These are phyloP conservation scores for Balamuthia mandrillaris DNA, from an alignment of 208 protist genomes.

Conservation along the genomic window DNA sequence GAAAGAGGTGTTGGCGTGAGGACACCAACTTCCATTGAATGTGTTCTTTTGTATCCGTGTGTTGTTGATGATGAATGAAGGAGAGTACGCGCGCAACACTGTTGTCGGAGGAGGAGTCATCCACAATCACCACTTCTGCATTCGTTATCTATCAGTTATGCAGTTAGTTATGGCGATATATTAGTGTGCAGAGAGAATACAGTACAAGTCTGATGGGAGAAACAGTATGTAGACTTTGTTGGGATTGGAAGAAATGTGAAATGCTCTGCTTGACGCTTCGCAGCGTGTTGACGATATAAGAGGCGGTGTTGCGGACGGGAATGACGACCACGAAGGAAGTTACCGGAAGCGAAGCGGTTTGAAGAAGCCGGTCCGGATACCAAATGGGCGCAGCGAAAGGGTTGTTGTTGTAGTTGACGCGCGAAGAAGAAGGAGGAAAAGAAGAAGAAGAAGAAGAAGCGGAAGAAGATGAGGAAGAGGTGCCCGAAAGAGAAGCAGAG, in stretches of 20 bases:
- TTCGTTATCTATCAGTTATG: not conserved
- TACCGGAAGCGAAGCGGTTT: too few relatives aligned
- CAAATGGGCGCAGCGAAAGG: too few relatives aligned
- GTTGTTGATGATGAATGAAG: too few relatives aligned
- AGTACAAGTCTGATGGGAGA: too few relatives aligned
- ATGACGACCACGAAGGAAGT: constrained; percentile 13
- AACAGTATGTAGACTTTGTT: not conserved
- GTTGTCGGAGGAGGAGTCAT: constrained; percentile 13
- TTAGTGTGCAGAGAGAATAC: too few relatives aligned
- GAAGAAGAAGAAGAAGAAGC: too few relatives aligned
- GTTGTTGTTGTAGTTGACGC: too few relatives aligned
- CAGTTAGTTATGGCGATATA: not conserved
- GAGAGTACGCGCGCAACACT: not conserved
- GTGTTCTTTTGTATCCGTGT: too few relatives aligned
- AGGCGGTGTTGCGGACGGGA: constrained; percentile 7
- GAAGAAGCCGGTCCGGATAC: too few relatives aligned
- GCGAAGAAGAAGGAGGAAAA: too few relatives aligned
- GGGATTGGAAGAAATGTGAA: not conserved
- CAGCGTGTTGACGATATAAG: not conserved
- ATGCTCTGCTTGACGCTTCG: not conserved
- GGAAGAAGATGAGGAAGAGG: too few relatives aligned
- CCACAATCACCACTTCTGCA: constrained; percentile 2
- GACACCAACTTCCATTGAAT: constrained; percentile 26
- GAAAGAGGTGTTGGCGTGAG: not conserved
- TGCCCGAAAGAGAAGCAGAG: too few relatives aligned